These are phyloP conservation scores for Ambrosiella beaveri DNA, from an alignment of 2,329 filamentous ascomycete genomes.

Conservation along the genomic window DNA sequence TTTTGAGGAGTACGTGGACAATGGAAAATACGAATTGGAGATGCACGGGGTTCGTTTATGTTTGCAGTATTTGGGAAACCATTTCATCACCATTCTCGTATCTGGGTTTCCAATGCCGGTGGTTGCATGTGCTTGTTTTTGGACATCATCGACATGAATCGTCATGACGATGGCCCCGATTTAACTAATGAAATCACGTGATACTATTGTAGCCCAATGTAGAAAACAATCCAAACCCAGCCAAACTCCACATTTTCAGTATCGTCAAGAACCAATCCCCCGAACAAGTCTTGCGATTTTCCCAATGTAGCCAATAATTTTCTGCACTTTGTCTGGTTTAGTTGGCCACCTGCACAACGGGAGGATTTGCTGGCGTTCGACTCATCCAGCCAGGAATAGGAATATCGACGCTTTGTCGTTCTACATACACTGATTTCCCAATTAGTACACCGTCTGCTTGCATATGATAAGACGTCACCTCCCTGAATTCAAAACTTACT, in stretches of 20 bases:
- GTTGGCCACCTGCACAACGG: neutral
- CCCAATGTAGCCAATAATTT: neutral
- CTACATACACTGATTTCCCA: neutral
- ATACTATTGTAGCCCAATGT: neutral
- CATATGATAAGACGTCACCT: no score
- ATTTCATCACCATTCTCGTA: no score
- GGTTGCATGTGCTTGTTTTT: no score
- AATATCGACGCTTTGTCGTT: neutral
- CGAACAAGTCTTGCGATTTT: neutral
- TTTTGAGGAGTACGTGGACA: no score
- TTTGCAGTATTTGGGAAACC: no score
- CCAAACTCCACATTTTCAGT: neutral
- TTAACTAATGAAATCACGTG: neutral
- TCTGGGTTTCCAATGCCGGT: no score
- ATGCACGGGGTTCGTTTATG: no score
- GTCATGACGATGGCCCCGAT: neutral
- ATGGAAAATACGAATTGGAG: no score
- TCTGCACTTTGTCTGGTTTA: neutral
- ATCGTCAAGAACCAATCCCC: neutral
- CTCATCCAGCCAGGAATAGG: neutral
- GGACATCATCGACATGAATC: neutral
- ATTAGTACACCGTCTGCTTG: no score
- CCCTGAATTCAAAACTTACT: no score
- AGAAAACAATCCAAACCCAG: constrained; percentile 1
- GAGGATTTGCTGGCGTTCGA: neutral